A percentile compares a stretch with the other conserved stretches of the same genome.
Evolutionary conservation across 768 basidiomycete genomes (phyloP).

Genomic region (Phanerodontia chrysosporium): DNA sequence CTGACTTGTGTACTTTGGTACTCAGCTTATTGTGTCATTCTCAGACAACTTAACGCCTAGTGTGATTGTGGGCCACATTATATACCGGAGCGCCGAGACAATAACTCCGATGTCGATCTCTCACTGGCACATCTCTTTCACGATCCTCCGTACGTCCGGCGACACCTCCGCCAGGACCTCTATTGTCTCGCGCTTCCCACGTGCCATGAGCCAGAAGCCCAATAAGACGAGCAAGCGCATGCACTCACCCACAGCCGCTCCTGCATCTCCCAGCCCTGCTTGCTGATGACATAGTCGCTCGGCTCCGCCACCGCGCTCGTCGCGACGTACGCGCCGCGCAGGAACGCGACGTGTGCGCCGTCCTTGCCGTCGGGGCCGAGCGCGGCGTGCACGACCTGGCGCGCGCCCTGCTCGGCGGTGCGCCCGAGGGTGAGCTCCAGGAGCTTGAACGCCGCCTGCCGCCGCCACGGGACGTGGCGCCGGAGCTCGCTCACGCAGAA

Average conservation of each 20-base stretch:
- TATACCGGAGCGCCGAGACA: too few species aligned
- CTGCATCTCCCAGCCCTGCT: constrained; percentile 27
- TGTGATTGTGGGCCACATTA: too few species aligned
- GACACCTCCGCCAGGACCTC: not conserved
- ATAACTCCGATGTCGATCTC: not conserved
- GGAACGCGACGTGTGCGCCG: constrained; percentile 10
- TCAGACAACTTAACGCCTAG: too few species aligned
- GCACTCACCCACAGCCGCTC: constrained; percentile 31
- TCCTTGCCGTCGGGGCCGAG: constrained; percentile 20
- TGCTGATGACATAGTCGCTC: constrained; percentile 30
- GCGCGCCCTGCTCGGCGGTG: constrained; percentile 25
- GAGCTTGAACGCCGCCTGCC: not conserved
- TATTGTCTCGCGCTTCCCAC: constrained; percentile 4
- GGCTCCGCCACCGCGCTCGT: constrained; percentile 25
- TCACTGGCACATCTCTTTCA: not conserved
- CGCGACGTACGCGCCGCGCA: constrained; percentile 29
- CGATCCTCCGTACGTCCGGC: not conserved
- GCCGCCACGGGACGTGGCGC: not conserved
- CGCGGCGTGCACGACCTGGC: constrained; percentile 31
- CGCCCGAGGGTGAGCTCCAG: not conserved
- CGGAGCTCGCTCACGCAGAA: constrained; percentile 9
- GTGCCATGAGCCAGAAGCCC: not conserved
- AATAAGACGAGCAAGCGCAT: not conserved
- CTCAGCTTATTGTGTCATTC: too few species aligned
- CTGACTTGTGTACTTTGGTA: too few species aligned